A percentile compares a stretch with the other conserved stretches of the same genome.
Evolutionary conservation across 306 rosid genomes (phyloP).

Genomic region (Glycine soja): DNA sequence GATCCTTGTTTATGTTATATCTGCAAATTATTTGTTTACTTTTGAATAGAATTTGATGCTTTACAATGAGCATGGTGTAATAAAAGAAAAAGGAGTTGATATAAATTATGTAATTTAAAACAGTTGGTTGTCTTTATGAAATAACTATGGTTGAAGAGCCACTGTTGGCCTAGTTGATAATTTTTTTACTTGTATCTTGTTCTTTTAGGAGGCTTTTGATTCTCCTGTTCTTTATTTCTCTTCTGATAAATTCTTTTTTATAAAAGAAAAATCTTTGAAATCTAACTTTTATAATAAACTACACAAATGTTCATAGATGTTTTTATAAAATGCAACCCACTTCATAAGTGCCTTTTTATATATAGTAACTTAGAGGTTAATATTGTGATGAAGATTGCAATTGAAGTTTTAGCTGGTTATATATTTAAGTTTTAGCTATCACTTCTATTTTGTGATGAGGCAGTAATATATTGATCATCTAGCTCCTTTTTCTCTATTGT

Average conservation of each 20-base stretch:
- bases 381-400: neutral
- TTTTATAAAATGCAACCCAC: neutral
- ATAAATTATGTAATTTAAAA: constrained; percentile 26
- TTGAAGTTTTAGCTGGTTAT: neutral
- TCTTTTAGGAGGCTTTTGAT: constrained; percentile 11
- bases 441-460: constrained; percentile 32
- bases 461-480: constrained; percentile 42
- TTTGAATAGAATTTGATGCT: constrained; percentile 19
- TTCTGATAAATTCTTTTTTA: neutral
- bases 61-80: constrained; percentile 18
- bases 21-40: constrained; percentile 8
- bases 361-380: neutral
- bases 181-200: constrained; percentile 6
- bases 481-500: constrained; percentile 42
- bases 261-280: neutral
- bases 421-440: constrained; percentile 10
- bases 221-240: neutral
- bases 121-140: neutral
- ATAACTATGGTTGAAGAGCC: neutral
- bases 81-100: constrained; percentile 10
- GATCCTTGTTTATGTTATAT: constrained; percentile 35
- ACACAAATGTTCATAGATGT: neutral
- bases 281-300: constrained; percentile 12
- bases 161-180: neutral
- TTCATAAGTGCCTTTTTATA: neutral